Conservation (phyloP, 2,329 filamentous ascomycete genomes). For the Talaromyces amestolkiae region DNA sequence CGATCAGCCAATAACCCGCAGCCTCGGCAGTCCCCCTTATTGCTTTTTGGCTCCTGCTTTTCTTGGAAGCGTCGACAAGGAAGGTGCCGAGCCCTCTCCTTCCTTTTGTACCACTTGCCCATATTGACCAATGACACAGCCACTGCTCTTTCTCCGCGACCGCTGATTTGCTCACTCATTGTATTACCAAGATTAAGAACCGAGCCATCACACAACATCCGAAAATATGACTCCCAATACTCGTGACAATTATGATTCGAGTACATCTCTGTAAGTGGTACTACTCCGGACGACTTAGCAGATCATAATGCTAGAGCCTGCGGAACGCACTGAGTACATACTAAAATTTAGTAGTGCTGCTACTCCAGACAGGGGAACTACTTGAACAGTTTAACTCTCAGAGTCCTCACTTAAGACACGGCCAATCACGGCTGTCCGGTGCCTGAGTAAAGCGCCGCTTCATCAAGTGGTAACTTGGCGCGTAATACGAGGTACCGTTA, state of each 20-base stretch:
- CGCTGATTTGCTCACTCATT: neutral
- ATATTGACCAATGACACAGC: neutral
- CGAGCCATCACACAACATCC: neutral
- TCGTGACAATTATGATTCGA: neutral
- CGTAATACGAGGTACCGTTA: neutral
- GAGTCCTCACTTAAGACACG: neutral
- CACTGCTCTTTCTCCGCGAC: neutral
- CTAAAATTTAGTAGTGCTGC: neutral
- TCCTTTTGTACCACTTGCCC: neutral
- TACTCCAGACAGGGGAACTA: conserved; percentile 8
- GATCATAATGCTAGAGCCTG: neutral
- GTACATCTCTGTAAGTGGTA: neutral
- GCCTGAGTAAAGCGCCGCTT: conserved; percentile 10
- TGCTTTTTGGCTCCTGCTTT: neutral
- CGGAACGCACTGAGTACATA: too few relatives aligned
- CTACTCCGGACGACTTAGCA: neutral
- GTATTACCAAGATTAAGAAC: neutral
- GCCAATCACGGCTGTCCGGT: conserved; percentile 8
- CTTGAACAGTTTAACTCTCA: neutral
- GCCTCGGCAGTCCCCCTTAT: neutral
- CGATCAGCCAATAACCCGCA: neutral
- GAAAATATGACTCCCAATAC: neutral
- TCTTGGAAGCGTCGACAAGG: neutral
- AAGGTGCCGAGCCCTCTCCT: conserved; percentile 6
- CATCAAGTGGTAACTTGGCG: neutral